These are phyloP conservation scores for Candolleomyces efflorescens DNA, from an alignment of 768 basidiomycete genomes.

Conservation along the genomic window DNA sequence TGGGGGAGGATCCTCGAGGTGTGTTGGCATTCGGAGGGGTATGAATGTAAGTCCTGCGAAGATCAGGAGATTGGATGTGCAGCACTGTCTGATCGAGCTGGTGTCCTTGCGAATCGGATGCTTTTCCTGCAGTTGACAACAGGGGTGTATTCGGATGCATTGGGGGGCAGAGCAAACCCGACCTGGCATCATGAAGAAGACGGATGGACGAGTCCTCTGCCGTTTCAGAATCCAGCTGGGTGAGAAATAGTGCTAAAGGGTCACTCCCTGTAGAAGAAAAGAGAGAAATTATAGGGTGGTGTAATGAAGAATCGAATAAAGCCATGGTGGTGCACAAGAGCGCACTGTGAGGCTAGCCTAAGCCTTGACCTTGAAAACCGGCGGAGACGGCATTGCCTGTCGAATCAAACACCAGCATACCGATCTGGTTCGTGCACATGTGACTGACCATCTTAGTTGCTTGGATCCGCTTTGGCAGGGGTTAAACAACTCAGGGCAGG, in stretches of 20 bases:
- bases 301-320: constrained; percentile 58
- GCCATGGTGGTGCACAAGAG: no score
- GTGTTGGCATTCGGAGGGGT: constrained; percentile 38
- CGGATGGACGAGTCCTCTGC: constrained; percentile 63
- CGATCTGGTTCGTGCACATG: no score
- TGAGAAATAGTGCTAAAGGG: constrained; percentile 53
- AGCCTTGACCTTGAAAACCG: no score
- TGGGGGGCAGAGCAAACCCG: constrained; percentile 39
- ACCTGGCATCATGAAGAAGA: constrained; percentile 56
- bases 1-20: background rate
- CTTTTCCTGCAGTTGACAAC: constrained; percentile 27
- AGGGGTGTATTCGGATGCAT: constrained; percentile 43
- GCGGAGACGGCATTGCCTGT: no score
- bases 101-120: constrained; percentile 24
- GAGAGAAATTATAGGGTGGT: constrained; percentile 62
- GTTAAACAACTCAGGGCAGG: no score
- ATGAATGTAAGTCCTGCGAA: constrained; percentile 63
- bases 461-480: no score
- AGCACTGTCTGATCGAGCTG: constrained; percentile 63
- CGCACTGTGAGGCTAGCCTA: no score
- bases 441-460: no score
- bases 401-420: no score
- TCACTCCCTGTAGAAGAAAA: constrained; percentile 71
- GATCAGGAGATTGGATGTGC: constrained; percentile 75
- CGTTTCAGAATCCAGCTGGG: constrained; percentile 42